Conservation (phyloP, 768 basidiomycete genomes). For the Coprinopsis marcescibilis region DNA sequence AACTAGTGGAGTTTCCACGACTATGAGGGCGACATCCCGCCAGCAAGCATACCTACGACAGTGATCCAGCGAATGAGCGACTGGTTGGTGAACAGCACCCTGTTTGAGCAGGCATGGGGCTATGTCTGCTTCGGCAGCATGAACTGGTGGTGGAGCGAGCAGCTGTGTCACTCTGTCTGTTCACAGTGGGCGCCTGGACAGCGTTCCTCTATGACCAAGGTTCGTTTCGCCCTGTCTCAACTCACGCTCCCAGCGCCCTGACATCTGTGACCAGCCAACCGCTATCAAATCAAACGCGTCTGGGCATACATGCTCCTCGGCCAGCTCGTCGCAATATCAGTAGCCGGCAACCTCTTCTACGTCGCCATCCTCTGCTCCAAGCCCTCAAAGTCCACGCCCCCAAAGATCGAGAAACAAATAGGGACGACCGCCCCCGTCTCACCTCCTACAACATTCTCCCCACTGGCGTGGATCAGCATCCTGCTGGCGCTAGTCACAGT, state of each 20-base stretch:
- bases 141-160: constrained; percentile 71
- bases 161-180: constrained; percentile 56
- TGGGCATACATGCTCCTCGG: constrained; percentile 74
- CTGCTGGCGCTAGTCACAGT: constrained; percentile 41
- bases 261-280: constrained; percentile 22
- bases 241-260: not conserved
- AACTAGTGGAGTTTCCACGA: constrained; percentile 55
- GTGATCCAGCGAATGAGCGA: constrained; percentile 31
- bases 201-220: constrained; percentile 48
- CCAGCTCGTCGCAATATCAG: constrained; percentile 65
- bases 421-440: not conserved
- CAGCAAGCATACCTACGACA: not conserved
- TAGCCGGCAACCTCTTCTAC: constrained; percentile 60
- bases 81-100: constrained; percentile 49
- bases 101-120: constrained; percentile 58
- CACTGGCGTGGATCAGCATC: constrained; percentile 35
- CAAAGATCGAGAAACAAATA: constrained; percentile 6
- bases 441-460: constrained; percentile 6
- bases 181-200: constrained; percentile 53
- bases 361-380: constrained; percentile 37
- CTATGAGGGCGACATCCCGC: constrained; percentile 33
- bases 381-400: too few relatives aligned
- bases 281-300: constrained; percentile 37
- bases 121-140: constrained; percentile 36
- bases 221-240: constrained; percentile 20